These are phyloP conservation scores for Colletotrichum sp. DNA, from an alignment of 2,329 filamentous ascomycete genomes.

Conservation along the genomic window DNA sequence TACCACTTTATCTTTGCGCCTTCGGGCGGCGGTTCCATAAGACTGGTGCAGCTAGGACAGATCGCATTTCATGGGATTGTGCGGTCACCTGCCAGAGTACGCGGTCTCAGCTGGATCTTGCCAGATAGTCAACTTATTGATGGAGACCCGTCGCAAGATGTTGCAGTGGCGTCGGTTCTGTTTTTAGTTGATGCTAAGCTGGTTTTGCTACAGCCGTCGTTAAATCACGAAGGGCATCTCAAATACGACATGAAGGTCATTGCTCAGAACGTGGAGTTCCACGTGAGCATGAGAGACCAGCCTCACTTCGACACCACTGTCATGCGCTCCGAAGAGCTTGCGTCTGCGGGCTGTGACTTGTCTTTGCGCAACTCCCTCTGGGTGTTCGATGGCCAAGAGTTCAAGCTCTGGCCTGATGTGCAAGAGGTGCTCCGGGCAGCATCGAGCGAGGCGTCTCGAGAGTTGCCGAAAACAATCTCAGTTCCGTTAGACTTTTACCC, in stretches of 20 bases:
- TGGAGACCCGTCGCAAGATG: slow-evolving; percentile 94
- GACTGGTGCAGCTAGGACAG: slow-evolving; percentile 91
- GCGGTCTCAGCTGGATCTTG: slow-evolving; percentile 93
- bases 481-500: slow-evolving; percentile 96
- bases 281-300: slow-evolving; percentile 89
- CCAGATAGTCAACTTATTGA: slow-evolving; percentile 88
- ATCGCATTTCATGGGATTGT: slow-evolving; percentile 98
- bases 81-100: slow-evolving; percentile 87
- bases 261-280: slow-evolving; percentile 95
- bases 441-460: slow-evolving; percentile 67
- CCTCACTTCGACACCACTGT: slow-evolving; percentile 44
- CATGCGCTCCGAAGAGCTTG: background rate
- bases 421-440: slow-evolving; percentile 80
- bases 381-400: slow-evolving; percentile 88
- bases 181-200: slow-evolving; percentile 98
- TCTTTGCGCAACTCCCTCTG: slow-evolving; percentile 83
- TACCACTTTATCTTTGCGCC: slow-evolving; percentile 92
- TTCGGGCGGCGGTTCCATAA: slow-evolving; percentile 70
- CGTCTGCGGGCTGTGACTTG: slow-evolving; percentile 19
- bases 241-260: slow-evolving; percentile 99
- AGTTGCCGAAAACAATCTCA: slow-evolving; percentile 76
- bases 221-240: slow-evolving; percentile 80
- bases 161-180: slow-evolving; percentile 88
- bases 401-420: slow-evolving; percentile 89
- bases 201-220: slow-evolving; percentile 85